Evolutionary conservation across 148 eudicot species (phyloP).

Genomic region (Cornus kousa): DNA sequence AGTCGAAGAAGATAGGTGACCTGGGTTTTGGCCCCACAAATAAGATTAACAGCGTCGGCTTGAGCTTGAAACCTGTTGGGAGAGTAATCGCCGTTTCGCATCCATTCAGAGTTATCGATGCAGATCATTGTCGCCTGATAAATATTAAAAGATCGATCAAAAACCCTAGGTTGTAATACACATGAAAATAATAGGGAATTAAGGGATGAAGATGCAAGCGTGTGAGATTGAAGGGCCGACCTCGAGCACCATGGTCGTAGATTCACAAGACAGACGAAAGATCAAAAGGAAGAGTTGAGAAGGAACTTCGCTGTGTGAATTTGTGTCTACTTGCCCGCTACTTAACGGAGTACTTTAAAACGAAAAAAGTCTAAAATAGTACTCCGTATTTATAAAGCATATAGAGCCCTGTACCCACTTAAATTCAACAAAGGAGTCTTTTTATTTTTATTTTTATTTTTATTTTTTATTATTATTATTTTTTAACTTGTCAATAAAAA

Average conservation of each 20-base stretch:
- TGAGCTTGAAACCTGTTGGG: constrained; percentile 84
- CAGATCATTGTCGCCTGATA: constrained; percentile 97
- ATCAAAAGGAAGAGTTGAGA: neutral
- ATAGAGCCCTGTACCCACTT: too few species aligned
- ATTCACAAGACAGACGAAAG: neutral
- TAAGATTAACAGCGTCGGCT: constrained; percentile 91
- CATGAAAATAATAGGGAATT: neutral
- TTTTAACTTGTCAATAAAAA: too few species aligned
- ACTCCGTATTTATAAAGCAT: too few species aligned
- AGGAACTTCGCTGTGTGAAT: neutral
- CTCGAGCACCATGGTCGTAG: constrained; percentile 72
- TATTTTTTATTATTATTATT: too few species aligned
- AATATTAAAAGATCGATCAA: neutral
- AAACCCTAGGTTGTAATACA: constrained; percentile 24
- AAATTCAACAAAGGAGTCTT: too few species aligned
- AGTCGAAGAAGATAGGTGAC: constrained; percentile 19
- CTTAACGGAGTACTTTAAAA: neutral
- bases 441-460: too few species aligned
- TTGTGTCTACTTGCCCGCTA: constrained; percentile 10
- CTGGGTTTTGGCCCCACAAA: constrained; percentile 97
- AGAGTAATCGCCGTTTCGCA: constrained; percentile 94
- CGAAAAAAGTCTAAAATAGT: too few species aligned
- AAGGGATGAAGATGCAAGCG: neutral
- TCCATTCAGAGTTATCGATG: constrained; percentile 94
- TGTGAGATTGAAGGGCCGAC: constrained; percentile 20